Percentiles rank a stretch among this genome's conserved stretches.
Conservation (phyloP, 768 basidiomycete genomes). For the Boletales sp. region DNA sequence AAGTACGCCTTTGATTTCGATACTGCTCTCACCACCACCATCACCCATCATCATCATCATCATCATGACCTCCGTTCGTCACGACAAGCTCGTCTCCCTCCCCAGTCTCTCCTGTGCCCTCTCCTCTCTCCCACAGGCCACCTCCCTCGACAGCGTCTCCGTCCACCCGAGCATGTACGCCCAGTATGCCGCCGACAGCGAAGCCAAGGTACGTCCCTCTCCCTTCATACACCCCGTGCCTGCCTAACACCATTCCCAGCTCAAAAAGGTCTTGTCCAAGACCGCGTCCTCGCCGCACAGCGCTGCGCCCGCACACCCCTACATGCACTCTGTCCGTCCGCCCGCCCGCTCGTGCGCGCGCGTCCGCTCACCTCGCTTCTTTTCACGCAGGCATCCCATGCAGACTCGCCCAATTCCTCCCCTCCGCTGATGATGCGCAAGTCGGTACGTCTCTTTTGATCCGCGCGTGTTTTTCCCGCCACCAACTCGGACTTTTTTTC, state of each 20-base stretch:
- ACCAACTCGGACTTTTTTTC: neutral
- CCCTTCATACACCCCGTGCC: no score
- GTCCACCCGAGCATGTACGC: conserved; percentile 72
- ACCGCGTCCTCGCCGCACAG: conserved; percentile 35
- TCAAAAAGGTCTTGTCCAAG: conserved; percentile 63
- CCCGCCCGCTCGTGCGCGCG: neutral
- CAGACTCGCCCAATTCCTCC: conserved; percentile 37
- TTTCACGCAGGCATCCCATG: conserved; percentile 38
- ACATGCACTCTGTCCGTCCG: conserved; percentile 36
- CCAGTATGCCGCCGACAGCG: conserved; percentile 63
- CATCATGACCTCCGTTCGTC: conserved; percentile 34
- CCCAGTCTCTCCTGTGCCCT: conserved; percentile 71
- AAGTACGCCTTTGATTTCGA: conserved; percentile 9
- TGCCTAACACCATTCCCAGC: conserved; percentile 37
- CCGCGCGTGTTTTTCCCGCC: no score
- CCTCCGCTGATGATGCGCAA: conserved; percentile 56
- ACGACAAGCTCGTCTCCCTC: conserved; percentile 61
- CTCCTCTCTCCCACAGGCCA: conserved; percentile 67
- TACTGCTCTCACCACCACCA: neutral
- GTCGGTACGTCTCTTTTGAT: conserved; percentile 34
- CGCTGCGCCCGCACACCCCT: conserved; percentile 30
- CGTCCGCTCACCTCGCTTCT: conserved; percentile 10
- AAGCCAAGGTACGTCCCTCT: conserved; percentile 57
- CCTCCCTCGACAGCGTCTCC: conserved; percentile 59
- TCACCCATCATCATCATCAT: no score